Evolutionary conservation across 257 asterid genomes (phyloP), one percentile per base, ranked within the genome.

Genomic region (Solanum ossicruentum): DNA sequence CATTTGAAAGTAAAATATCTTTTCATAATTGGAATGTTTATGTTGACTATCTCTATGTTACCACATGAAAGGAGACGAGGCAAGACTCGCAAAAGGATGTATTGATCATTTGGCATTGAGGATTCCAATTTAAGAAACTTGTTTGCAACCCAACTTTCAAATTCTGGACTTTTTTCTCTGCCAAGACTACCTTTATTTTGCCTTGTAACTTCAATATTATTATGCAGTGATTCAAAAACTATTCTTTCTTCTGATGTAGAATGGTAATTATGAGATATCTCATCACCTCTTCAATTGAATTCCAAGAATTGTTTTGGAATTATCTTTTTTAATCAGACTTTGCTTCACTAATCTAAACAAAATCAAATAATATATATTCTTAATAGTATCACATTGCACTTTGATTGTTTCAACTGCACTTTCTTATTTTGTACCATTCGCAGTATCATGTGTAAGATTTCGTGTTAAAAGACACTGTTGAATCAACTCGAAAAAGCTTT

Each of bases 211-310:
- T 87, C 85, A 36, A 58, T 72, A n/a, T 84, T 91, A 75, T 83
- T 86, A 1, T 60, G 87, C n/a, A 91, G 92, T 7, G 98, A 93
- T 39, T 89, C 96, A 4, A 97, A 92, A 52, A 88, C 18, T 0
- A 95, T 96, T 87, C 98, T 87, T 69, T 95, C 99, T 86, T 92
- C 98, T 0, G 98, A 95, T 45, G 89, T 56, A 8, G 97, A 89
- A 73, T 92, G n/a, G 36, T 36, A 57, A 57, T 80, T 57, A 54
- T 93, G 89, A 0, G 96, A 91, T 28, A n/a, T 91, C 5, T 90
- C 93, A 0, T 89, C 92, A 20, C 43, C 86, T 71, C 84, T 85
- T 4, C 88, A 92, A 3, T 84, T 94, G 28, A 91, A 67, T 55
- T 91, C 95, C 87, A 96, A 20, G 91, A 94, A 96, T 83, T 92